Conservation (phyloP, 176 grass and related monocot genomes). For the Oryza officinalis region DNA sequence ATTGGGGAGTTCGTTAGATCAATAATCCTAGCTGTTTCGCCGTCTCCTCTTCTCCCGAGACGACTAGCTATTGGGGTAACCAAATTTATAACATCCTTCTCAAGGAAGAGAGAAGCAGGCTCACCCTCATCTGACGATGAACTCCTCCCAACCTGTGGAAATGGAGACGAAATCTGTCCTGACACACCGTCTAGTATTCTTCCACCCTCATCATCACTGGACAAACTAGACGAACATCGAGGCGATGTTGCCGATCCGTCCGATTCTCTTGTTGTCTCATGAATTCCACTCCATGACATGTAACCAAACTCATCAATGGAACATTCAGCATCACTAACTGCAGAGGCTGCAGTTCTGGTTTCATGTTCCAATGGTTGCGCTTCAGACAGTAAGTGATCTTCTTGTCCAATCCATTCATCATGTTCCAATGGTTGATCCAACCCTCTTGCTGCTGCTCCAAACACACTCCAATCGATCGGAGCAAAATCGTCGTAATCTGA, state of each 20-base stretch:
- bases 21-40: constrained; percentile 36
- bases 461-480: not conserved
- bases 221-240: constrained; percentile 6
- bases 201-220: not conserved
- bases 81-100: constrained; percentile 58
- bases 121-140: not conserved
- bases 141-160: not conserved
- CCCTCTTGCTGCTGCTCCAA: not conserved
- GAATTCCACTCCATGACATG: not conserved
- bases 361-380: not conserved
- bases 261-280: not conserved
- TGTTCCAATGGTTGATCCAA: not conserved
- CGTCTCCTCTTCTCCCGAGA: constrained; percentile 22
- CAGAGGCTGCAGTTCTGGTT: not conserved
- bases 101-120: not conserved
- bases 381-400: not conserved
- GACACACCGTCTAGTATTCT: not conserved
- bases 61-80: constrained; percentile 44
- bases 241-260: constrained; percentile 11
- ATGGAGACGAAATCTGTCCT: constrained; percentile 6
- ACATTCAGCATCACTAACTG: not conserved
- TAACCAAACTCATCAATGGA: constrained; percentile 21
- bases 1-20: constrained; percentile 77
- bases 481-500: not conserved
- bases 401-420: not conserved